phyloP scores from a whole-genome alignment of 441 rosid genomes.

The Biscutella laevigata region DNA sequence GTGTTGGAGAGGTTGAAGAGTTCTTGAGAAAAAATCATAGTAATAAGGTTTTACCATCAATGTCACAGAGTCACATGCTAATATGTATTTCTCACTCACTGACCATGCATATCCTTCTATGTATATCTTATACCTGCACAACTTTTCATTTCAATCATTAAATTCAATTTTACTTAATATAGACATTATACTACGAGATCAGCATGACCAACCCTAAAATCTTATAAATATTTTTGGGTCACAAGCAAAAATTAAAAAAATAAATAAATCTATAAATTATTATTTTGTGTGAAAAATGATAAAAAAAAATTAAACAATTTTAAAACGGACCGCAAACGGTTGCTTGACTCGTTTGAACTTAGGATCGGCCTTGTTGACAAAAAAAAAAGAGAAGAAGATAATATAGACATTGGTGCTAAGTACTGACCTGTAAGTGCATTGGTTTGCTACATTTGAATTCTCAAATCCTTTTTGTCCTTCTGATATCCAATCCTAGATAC shows the following conservation, averaged over 20 bases:
- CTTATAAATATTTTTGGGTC: no score
- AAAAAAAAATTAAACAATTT: no score
- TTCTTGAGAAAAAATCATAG: slow-evolving; percentile 67
- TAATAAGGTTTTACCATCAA: slow-evolving; percentile 48
- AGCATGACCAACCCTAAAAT: no score
- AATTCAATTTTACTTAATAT: not conserved
- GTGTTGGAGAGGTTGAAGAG: slow-evolving; percentile 59
- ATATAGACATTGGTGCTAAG: not conserved
- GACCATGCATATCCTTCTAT: slow-evolving; percentile 85
- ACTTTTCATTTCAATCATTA: not conserved
- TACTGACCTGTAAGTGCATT: slow-evolving; percentile 61
- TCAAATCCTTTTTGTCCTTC: slow-evolving; percentile 52
- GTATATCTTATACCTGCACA: slow-evolving; percentile 62
- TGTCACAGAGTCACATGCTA: slow-evolving; percentile 63
- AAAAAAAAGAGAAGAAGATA: not conserved
- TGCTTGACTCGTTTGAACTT: no score
- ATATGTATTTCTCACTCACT: slow-evolving; percentile 76
- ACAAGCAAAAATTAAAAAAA: no score
- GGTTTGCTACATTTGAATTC: slow-evolving; percentile 52
- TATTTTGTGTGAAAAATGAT: no score
- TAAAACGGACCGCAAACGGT: no score
- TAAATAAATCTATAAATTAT: no score
- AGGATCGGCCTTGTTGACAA: no score
- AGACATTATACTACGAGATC: not conserved
- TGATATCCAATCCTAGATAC: slow-evolving; percentile 52